These are phyloP conservation scores for Schoenoplectus tabernaemontani DNA, from an alignment of 202 grass and related monocot species.

Conservation along the genomic window DNA sequence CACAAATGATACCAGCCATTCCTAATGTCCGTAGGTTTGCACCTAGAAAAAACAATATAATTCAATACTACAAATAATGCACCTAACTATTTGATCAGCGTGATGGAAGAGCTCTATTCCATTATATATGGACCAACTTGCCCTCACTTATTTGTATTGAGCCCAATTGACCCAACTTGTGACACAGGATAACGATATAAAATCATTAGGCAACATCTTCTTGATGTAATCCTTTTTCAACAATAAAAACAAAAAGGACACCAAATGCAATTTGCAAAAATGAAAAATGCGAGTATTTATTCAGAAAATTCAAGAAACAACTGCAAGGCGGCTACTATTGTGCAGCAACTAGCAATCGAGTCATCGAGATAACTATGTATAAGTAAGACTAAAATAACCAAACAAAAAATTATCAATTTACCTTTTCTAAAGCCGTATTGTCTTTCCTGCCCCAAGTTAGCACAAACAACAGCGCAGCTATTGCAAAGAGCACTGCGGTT, in stretches of 20 bases:
- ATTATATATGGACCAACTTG: not conserved
- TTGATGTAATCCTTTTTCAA: not conserved
- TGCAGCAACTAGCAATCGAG: no score
- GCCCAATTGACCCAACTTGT: not conserved
- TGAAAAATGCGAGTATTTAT: not conserved
- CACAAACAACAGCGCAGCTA: constrained; percentile 37
- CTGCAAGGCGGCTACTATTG: no score
- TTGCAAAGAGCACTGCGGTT: constrained; percentile 22
- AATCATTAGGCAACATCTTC: not conserved
- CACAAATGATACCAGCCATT: not conserved
- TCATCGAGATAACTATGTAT: not conserved
- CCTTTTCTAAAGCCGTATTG: not conserved
- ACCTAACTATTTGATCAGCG: not conserved
- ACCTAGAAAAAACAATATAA: not conserved
- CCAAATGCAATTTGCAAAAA: constrained; percentile 12
- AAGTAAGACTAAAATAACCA: not conserved
- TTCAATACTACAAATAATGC: not conserved
- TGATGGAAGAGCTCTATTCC: not conserved
- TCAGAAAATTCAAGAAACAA: no score
- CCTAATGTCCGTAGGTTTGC: no score
- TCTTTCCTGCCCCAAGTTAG: constrained; percentile 27
- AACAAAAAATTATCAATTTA: not conserved
- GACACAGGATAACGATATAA: not conserved
- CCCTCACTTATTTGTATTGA: not conserved
- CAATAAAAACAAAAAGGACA: not conserved